Base-by-base conservation (phyloP, 2,329 filamentous ascomycete species). In the Colletotrichum aenigma region DNA sequence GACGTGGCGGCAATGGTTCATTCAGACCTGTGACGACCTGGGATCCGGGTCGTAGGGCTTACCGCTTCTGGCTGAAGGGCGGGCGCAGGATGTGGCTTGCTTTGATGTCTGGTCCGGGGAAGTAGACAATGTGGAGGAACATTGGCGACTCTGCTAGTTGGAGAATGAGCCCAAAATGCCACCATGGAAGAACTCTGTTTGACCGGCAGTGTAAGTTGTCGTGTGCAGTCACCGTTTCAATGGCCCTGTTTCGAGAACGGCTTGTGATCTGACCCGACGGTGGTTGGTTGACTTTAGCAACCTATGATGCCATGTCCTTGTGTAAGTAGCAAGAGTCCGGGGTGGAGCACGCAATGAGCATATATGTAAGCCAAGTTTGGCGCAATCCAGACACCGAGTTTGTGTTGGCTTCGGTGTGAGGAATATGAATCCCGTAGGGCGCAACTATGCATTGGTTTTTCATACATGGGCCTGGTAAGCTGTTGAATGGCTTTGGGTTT, bases 91-190 rank as follows among this genome's bases (percentile, higher is more conserved):
- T 38, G 48, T 67, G 72, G 65, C 73, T 61, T 30, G 61, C 36
- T 62, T 30, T 64, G 43, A 56, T 7, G 58, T 32, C 28, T 61
- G 58, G 30, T 34, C 30, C 64, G 21, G 30, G 38, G 61, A 75
- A 48, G 73, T 75, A 65, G 56, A 64, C 58, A 21, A 73, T 30
- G 73, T 76, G 66, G 26, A 60, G 70, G 48, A 30, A 69, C 74
- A 36, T 69, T 66, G 21, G 36, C 43, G 34, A 73, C 32, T 56
- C 18, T 43, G 16, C 18, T 26, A 13, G 55, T 21, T 28, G 28
- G 52, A 61, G 10, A 67, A n/a, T 52, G 12, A 60, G 55, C 43
- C 60, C n/a, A 24, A 52, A 28, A 24, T 48, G 64, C 67, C 56
- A 26, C 36, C 34, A 74, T 68, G 64, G 65, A 65, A 72, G 15